Conservation (phyloP, 257 asterid genomes). For the Henckelia pumila region DNA sequence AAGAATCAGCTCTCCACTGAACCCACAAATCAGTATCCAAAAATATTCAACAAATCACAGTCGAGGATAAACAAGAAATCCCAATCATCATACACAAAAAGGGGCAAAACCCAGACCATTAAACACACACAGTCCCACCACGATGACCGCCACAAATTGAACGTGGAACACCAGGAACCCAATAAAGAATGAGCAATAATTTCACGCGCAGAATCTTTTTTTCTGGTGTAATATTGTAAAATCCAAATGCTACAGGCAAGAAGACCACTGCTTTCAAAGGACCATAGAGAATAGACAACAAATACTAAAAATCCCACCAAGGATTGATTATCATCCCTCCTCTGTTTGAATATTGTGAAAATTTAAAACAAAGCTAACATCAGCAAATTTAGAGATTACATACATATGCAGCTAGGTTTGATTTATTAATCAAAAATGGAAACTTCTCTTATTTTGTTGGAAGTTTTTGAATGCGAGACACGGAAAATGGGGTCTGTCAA, state of each 20-base stretch:
- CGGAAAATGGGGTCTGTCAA: conserved; percentile 48
- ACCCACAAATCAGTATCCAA: conserved; percentile 23
- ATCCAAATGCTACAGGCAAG: conserved; percentile 7
- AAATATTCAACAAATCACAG: conserved; percentile 16
- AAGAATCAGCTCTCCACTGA: conserved; percentile 22
- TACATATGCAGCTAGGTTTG: conserved; percentile 20
- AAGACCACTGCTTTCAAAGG: not conserved
- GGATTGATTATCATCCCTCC: not conserved
- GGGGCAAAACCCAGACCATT: conserved; percentile 23
- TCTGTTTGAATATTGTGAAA: not conserved
- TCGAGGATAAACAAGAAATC: too few relatives aligned
- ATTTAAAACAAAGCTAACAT: conserved; percentile 9
- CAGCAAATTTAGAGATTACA: conserved; percentile 23
- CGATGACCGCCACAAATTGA: not conserved
- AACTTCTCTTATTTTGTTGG: conserved; percentile 11
- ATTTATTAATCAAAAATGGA: conserved; percentile 9
- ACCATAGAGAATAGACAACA: conserved; percentile 20
- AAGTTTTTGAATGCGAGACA: conserved; percentile 30
- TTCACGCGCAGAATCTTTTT: conserved; percentile 24
- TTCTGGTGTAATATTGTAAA: conserved; percentile 14
- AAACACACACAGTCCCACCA: not conserved
- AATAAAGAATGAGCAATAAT: not conserved
- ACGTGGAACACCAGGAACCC: conserved; percentile 21
- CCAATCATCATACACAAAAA: conserved; percentile 23
- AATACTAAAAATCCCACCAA: conserved; percentile 10